A percentile compares a stretch with the other conserved stretches of the same genome.
Conservation (phyloP, 2,329 filamentous ascomycete species). For the Drechslerella coelobrocha region DNA sequence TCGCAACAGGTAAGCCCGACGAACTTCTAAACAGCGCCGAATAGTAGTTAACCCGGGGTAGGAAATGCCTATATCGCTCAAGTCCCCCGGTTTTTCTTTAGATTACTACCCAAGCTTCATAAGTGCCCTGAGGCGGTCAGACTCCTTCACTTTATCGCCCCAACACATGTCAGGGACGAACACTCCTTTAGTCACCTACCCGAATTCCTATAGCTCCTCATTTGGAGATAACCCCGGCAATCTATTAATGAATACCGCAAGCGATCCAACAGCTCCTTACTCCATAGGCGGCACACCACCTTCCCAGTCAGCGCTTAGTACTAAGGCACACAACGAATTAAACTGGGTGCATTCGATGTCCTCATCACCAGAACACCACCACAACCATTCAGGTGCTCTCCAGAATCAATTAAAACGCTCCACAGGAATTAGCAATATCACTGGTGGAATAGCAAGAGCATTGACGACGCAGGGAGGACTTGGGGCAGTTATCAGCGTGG, state of each 20-base stretch:
- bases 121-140: conserved; percentile 67
- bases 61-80: conserved; percentile 70
- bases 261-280: conserved; percentile 61
- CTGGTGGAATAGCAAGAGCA: conserved; percentile 39
- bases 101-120: conserved; percentile 70
- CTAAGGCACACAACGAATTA: conserved; percentile 38
- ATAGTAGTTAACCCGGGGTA: conserved; percentile 53
- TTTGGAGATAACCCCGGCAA: conserved; percentile 37
- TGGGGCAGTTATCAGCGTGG: conserved; percentile 35
- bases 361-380: conserved; percentile 53
- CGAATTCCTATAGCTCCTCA: conserved; percentile 53
- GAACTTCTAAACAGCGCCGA: neutral
- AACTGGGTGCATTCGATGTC: conserved; percentile 51
- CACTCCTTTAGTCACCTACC: conserved; percentile 53
- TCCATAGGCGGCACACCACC: conserved; percentile 54
- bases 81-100: conserved; percentile 71
- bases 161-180: conserved; percentile 59
- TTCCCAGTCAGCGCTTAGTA: conserved; percentile 25
- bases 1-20: conserved; percentile 58
- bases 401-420: conserved; percentile 25
- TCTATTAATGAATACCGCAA: conserved; percentile 53
- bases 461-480: conserved; percentile 37
- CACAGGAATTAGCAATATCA: conserved; percentile 45
- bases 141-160: conserved; percentile 64
- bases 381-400: conserved; percentile 44